These are phyloP conservation scores for Lasiodiplodia hormozganensis DNA, from an alignment of 2,329 filamentous ascomycete genomes.

Conservation along the genomic window DNA sequence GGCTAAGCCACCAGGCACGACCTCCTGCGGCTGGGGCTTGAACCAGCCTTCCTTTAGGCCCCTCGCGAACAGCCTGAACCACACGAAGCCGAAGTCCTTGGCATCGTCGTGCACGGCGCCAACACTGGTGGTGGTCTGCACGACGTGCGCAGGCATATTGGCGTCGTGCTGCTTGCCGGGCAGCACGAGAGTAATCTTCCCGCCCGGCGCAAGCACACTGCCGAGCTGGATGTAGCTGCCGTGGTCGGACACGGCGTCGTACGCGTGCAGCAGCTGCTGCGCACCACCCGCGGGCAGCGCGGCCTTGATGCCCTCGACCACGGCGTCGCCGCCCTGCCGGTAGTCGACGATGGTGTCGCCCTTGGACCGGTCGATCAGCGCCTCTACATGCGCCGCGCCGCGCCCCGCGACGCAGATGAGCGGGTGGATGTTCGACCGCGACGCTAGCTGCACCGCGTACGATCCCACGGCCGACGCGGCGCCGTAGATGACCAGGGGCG, in stretches of 20 bases:
- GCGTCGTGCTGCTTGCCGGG: slow-evolving; percentile 49
- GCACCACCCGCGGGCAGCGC: slow-evolving; percentile 33
- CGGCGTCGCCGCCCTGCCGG: slow-evolving; percentile 47
- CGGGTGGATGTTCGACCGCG: slow-evolving; percentile 64
- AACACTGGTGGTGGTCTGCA: slow-evolving; percentile 13
- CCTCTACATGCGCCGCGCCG: slow-evolving; percentile 58
- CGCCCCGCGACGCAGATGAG: slow-evolving; percentile 66
- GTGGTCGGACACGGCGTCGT: slow-evolving; percentile 36
- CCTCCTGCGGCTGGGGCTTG: slow-evolving; percentile 43
- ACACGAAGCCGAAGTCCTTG: slow-evolving; percentile 46
- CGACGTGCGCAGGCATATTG: neutral
- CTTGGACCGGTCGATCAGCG: slow-evolving; percentile 55
- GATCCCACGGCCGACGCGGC: slow-evolving; percentile 64
- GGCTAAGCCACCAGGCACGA: slow-evolving; percentile 38
- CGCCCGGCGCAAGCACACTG: slow-evolving; percentile 45
- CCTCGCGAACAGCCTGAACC: slow-evolving; percentile 40
- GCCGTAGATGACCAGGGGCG: slow-evolving; percentile 57
- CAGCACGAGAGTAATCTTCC: slow-evolving; percentile 50
- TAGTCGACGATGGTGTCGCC: slow-evolving; percentile 69
- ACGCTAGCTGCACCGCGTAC: slow-evolving; percentile 65
- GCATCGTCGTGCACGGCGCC: slow-evolving; percentile 36
- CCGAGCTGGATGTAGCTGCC: slow-evolving; percentile 50
- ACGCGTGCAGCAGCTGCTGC: slow-evolving; percentile 39
- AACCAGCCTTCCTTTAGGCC: slow-evolving; percentile 47
- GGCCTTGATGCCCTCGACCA: slow-evolving; percentile 36